Conservation (phyloP, 2,329 filamentous ascomycete genomes). For the Diaporthe vexans region DNA sequence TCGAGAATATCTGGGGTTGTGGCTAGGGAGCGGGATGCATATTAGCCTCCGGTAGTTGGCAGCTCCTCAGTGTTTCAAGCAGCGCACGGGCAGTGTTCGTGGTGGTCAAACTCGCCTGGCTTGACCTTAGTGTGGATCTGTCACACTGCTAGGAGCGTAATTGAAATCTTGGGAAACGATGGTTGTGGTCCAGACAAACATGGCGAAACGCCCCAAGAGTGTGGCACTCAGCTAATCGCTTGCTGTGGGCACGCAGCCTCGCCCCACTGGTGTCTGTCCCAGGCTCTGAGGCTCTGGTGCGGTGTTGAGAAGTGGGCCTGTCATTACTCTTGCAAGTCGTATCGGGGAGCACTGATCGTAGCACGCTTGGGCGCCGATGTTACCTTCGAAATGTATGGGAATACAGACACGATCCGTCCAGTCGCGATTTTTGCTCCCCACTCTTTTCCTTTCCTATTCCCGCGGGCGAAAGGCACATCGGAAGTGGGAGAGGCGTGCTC, state of each 20-base stretch:
- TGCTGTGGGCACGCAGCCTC: not conserved
- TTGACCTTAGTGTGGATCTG: constrained; percentile 30
- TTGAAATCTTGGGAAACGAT: constrained; percentile 25
- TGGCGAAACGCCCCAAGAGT: constrained; percentile 27
- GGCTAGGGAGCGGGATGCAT: constrained; percentile 22
- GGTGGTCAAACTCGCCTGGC: constrained; percentile 28
- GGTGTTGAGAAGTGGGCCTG: not conserved
- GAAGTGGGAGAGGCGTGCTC: not conserved
- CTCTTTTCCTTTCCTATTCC: not conserved
- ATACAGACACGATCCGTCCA: constrained; percentile 18
- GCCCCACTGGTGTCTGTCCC: not conserved
- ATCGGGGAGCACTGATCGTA: not conserved
- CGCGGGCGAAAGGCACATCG: not conserved
- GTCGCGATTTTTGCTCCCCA: constrained; percentile 20
- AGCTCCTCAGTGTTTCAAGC: constrained; percentile 29
- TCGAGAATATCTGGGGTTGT: constrained; percentile 13
- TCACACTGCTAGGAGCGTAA: constrained; percentile 31
- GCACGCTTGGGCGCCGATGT: constrained; percentile 9
- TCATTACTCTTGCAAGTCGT: constrained; percentile 22
- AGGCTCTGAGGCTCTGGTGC: constrained; percentile 8
- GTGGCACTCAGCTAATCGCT: constrained; percentile 15
- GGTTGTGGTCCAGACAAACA: constrained; percentile 12
- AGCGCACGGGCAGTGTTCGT: constrained; percentile 31
- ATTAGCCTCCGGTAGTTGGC: constrained; percentile 30
- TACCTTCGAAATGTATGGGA: constrained; percentile 13